Evolutionary conservation across 2,329 filamentous ascomycete genomes (phyloP).

Genomic region (Fusarium camptoceras): DNA sequence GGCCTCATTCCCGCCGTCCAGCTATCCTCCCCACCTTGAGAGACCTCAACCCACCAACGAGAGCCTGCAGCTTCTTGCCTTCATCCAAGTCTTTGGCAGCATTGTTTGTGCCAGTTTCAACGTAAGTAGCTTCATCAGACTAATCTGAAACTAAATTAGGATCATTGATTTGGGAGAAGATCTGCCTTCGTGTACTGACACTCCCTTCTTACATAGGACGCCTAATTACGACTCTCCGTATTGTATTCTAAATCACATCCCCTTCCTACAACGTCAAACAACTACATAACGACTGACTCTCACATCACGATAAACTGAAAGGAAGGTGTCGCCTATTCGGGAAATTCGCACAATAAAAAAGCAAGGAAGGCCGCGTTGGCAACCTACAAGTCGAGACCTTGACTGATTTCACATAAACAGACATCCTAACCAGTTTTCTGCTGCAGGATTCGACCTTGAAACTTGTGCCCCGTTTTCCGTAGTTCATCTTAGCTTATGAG

Average conservation of each 20-base stretch:
- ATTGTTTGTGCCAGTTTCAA: background rate
- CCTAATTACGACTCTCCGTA: background rate
- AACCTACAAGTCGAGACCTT: background rate
- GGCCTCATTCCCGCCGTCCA: background rate
- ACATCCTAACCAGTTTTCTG: background rate
- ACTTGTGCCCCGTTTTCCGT: background rate
- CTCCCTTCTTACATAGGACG: background rate
- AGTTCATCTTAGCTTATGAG: background rate
- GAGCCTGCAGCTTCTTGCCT: background rate
- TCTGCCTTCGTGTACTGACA: background rate
- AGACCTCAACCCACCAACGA: background rate
- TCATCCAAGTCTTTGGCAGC: background rate
- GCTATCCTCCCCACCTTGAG: background rate
- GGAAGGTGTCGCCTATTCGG: background rate
- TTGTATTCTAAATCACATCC: background rate
- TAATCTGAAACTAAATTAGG: background rate
- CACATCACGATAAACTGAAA: background rate
- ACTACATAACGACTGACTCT: background rate
- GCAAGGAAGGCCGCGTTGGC: background rate
- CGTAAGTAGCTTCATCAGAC: conserved; percentile 2
- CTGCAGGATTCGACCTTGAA: background rate
- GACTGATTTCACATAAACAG: background rate
- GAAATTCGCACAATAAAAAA: background rate
- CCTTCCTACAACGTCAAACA: background rate
- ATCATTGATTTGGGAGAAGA: background rate